Percentiles rank a stretch among this genome's conserved stretches.
phyloP scores from a whole-genome alignment of 2,329 filamentous ascomycete species.

The Zelopaecilomyces penicillatus region DNA sequence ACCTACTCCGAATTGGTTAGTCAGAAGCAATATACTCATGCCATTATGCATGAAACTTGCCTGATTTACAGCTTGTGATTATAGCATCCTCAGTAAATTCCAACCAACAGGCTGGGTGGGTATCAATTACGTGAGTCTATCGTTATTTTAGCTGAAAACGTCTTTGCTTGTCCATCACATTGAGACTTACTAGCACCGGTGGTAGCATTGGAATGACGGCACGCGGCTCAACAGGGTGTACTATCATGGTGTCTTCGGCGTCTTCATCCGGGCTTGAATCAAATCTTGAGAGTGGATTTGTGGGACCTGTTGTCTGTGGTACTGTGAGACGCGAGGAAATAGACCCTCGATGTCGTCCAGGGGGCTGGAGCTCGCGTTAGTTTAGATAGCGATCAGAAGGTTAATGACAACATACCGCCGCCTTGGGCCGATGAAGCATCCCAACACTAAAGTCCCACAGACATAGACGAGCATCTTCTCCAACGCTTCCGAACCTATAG shows the following conservation, averaged over 20 bases:
- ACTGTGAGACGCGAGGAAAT: conserved; percentile 41
- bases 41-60: conserved; percentile 41
- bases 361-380: conserved; percentile 8
- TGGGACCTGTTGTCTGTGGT: conserved; percentile 50
- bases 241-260: conserved; percentile 51
- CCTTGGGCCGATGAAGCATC: conserved; percentile 85
- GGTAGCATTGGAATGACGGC: conserved; percentile 77
- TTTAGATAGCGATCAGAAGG: too few species aligned
- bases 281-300: conserved; percentile 53
- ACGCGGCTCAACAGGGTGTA: conserved; percentile 79
- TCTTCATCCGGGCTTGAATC: conserved; percentile 56
- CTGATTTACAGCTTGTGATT: conserved; percentile 83
- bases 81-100: conserved; percentile 93
- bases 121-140: conserved; percentile 73
- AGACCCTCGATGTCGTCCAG: conserved; percentile 38
- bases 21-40: neutral
- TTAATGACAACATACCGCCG: conserved; percentile 47
- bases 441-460: conserved; percentile 97
- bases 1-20: conserved; percentile 37
- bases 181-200: conserved; percentile 67
- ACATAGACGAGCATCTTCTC: conserved; percentile 82
- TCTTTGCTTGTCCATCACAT: neutral
- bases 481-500: conserved; percentile 92
- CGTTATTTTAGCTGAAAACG: conserved; percentile 1
- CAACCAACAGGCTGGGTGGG: conserved; percentile 80